Evolutionary conservation across 1,284 basidiomycete genomes (phyloP).

Genomic region (Malassezia psittaci): DNA sequence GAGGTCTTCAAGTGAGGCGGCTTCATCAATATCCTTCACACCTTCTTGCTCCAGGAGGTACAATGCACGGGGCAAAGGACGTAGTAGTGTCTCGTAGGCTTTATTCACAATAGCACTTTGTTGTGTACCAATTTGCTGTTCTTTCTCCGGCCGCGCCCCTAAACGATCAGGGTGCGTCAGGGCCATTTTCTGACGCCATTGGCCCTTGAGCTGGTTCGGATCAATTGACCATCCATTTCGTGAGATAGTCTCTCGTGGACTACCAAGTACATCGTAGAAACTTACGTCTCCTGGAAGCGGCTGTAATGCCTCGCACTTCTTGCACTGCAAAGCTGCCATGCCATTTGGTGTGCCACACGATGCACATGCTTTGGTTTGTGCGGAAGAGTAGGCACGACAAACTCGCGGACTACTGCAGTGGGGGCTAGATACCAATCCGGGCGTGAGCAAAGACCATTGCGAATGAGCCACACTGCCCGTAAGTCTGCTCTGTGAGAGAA

Average conservation of each 20-base stretch:
- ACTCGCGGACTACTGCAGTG: not conserved
- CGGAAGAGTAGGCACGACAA: not conserved
- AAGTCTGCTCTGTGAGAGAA: too few species aligned
- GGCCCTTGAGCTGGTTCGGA: conserved; percentile 24
- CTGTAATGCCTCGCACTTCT: conserved; percentile 21
- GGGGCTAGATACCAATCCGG: not conserved
- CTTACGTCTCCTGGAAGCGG: conserved; percentile 26
- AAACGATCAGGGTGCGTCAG: conserved; percentile 42
- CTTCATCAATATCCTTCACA: conserved; percentile 22
- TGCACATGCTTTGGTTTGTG: conserved; percentile 2
- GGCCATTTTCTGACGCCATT: conserved; percentile 38
- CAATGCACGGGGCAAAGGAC: conserved; percentile 33
- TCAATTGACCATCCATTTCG: conserved; percentile 35
- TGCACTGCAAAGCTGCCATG: conserved; percentile 18
- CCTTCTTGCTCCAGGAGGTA: conserved; percentile 30
- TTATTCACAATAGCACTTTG: conserved; percentile 42
- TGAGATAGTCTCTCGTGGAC: conserved; percentile 21
- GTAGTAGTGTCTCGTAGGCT: conserved; percentile 40
- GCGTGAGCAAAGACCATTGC: too few species aligned
- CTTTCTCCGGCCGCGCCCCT: conserved; percentile 27
- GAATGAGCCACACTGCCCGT: too few species aligned
- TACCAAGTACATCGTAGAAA: conserved; percentile 33
- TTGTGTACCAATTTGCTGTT: conserved; percentile 36
- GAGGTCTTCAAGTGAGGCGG: conserved; percentile 35
- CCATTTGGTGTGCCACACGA: conserved; percentile 6